Evolutionary conservation across 108 stramenopile genomes (phyloP).

Genomic region (Aurantiochytrium sp.): DNA sequence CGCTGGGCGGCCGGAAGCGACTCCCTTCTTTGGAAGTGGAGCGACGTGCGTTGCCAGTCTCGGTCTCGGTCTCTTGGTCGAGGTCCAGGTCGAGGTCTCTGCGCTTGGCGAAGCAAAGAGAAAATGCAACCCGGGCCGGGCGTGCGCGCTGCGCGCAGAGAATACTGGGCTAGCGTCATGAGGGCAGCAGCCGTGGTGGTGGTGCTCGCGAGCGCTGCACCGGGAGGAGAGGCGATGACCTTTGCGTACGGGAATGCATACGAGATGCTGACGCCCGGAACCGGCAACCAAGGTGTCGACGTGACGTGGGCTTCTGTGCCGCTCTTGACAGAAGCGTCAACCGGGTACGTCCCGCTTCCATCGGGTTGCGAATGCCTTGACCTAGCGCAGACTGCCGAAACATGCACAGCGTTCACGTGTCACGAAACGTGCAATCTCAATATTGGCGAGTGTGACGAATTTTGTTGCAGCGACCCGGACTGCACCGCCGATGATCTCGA

Average conservation of each 20-base stretch:
- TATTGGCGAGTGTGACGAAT: neutral
- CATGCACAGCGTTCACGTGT: neutral
- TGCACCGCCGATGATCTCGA: neutral
- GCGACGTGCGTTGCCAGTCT: too few species aligned
- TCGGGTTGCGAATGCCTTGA: neutral
- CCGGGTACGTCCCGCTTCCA: neutral
- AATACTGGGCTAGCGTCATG: too few species aligned
- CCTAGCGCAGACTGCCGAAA: neutral
- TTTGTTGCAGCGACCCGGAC: slow-evolving; percentile 4
- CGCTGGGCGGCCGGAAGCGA: too few species aligned
- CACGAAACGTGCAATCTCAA: neutral
- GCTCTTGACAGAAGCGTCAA: neutral
- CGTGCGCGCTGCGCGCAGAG: too few species aligned
- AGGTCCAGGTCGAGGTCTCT: too few species aligned
- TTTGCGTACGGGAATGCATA: neutral
- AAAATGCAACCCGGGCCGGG: too few species aligned
- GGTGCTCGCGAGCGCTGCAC: too few species aligned
- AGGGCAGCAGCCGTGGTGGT: too few species aligned
- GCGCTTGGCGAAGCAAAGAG: too few species aligned
- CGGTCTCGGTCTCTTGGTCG: too few species aligned
- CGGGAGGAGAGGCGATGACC: neutral
- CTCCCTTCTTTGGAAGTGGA: too few species aligned
- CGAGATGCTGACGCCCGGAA: neutral
- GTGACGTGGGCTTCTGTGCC: neutral
- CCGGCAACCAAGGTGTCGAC: neutral